phyloP scores from a whole-genome alignment of 805 yeast genomes.

The Jamesozyma rosinii region DNA sequence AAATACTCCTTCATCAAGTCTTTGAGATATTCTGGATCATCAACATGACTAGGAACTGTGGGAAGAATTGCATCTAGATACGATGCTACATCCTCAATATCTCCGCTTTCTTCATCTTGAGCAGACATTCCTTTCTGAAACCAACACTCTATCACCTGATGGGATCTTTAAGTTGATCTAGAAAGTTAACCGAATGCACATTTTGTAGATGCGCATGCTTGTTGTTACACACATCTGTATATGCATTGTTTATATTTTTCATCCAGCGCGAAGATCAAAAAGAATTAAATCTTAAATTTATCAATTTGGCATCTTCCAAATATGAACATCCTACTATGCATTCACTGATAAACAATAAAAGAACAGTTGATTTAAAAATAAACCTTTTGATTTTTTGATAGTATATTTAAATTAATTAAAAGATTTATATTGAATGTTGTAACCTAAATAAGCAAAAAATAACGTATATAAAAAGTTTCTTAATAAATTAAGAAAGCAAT shows the following conservation, averaged over 20 bases:
- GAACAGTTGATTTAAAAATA: not conserved
- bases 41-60: not conserved
- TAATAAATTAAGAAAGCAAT: conserved; percentile 6
- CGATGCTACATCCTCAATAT: not conserved
- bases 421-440: conserved; percentile 4
- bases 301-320: not conserved
- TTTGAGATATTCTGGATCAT: not conserved
- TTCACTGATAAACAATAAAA: not conserved
- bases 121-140: not conserved
- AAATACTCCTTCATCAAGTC: not conserved
- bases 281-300: not conserved
- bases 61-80: conserved; percentile 3
- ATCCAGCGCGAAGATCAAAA: not conserved
- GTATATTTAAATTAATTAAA: conserved; percentile 3
- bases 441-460: conserved; percentile 13
- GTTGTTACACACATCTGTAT: too few species aligned
- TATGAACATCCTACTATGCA: not conserved
- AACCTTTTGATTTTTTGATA: not conserved
- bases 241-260: not conserved
- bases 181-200: too few species aligned
- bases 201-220: too few species aligned
- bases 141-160: not conserved
- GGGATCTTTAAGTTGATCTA: too few species aligned
- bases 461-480: conserved; percentile 3
- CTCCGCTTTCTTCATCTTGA: not conserved